Conservation (phyloP, 1,139 yeast genomes). For the Debaryomyces robertsiae region DNA sequence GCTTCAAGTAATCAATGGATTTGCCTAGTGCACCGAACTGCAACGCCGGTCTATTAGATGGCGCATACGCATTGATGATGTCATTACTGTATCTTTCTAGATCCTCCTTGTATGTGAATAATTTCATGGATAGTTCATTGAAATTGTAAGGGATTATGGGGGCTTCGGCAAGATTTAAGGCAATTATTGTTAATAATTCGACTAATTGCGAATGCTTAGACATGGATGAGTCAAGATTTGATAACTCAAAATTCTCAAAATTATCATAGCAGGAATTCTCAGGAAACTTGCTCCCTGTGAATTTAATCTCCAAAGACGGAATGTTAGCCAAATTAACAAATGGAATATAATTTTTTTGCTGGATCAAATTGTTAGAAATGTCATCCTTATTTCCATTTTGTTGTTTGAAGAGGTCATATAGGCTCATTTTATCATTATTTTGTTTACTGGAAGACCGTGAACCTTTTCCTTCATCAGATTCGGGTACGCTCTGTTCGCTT, state of each 20-base stretch:
- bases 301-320: slow-evolving; percentile 66
- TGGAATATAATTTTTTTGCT: slow-evolving; percentile 69
- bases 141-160: slow-evolving; percentile 78
- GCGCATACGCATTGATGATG: slow-evolving; percentile 19
- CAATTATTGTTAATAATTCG: slow-evolving; percentile 55
- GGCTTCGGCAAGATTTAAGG: slow-evolving; percentile 63
- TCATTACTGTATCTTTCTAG: slow-evolving; percentile 46
- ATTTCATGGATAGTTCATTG: slow-evolving; percentile 44
- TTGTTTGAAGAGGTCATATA: slow-evolving; percentile 32
- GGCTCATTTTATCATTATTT: slow-evolving; percentile 16
- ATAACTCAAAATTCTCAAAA: slow-evolving; percentile 53
- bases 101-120: slow-evolving; percentile 51
- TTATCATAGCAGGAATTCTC: slow-evolving; percentile 67
- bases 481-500: slow-evolving; percentile 9
- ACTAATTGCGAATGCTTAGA: slow-evolving; percentile 59
- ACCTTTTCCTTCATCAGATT: slow-evolving; percentile 10
- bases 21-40: slow-evolving; percentile 29
- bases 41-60: slow-evolving; percentile 21
- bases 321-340: slow-evolving; percentile 65
- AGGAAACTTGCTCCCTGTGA: slow-evolving; percentile 51
- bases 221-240: slow-evolving; percentile 58
- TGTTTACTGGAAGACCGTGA: background rate
- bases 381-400: slow-evolving; percentile 29
- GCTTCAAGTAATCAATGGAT: slow-evolving; percentile 27
- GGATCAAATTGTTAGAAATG: slow-evolving; percentile 45